Conservation (phyloP, 306 rosid genomes). For the Lithocarpus polystachyus region DNA sequence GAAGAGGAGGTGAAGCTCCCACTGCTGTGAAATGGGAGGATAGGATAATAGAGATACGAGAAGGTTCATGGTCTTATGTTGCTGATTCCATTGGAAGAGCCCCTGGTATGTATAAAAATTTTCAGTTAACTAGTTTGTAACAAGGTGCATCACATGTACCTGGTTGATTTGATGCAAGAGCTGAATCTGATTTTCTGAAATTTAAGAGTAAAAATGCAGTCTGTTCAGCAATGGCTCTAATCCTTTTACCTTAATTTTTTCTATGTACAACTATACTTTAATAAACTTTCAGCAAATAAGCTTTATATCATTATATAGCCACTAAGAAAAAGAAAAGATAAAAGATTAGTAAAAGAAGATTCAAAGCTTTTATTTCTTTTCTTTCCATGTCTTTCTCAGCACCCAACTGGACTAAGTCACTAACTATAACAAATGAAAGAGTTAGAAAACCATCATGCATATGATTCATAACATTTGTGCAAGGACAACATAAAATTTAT, state of each 20-base stretch:
- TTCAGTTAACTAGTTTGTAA: neutral
- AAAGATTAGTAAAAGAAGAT: too few species aligned
- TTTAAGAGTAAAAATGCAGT: too few species aligned
- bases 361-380: too few species aligned
- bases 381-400: neutral
- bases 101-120: constrained; percentile 58
- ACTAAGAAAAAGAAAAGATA: too few species aligned
- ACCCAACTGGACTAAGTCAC: neutral
- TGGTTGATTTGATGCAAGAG: too few species aligned
- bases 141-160: neutral
- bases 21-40: constrained; percentile 84
- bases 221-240: too few species aligned
- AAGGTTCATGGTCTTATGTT: constrained; percentile 95
- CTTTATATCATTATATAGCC: too few species aligned
- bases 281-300: too few species aligned
- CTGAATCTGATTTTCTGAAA: too few species aligned
- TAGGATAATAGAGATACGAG: constrained; percentile 82
- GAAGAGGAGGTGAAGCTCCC: constrained; percentile 89
- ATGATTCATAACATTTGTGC: neutral
- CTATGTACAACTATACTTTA: too few species aligned
- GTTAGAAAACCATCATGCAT: too few species aligned
- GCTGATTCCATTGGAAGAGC: constrained; percentile 80
- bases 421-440: neutral
- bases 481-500: neutral
- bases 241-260: too few species aligned